Conservation (phyloP, 441 rosid species). For the Erodium moschatum region DNA sequence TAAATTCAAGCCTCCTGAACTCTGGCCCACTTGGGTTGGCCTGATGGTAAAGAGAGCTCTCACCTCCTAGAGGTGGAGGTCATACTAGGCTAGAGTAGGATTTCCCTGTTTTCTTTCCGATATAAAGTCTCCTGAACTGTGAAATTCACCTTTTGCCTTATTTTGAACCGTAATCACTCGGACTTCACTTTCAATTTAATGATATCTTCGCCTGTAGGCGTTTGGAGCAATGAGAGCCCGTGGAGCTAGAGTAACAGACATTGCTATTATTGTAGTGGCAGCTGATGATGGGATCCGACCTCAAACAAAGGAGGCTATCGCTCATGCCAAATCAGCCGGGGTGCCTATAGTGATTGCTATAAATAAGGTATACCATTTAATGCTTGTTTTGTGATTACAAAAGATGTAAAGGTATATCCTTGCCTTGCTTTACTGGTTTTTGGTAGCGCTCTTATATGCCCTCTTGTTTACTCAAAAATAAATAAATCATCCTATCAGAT, state of each 20-base stretch:
- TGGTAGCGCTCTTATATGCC: not conserved
- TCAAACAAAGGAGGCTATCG: slow-evolving; percentile 94
- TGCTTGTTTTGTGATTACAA: slow-evolving; percentile 2
- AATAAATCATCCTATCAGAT: slow-evolving; percentile 36
- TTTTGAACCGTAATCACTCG: slow-evolving; percentile 15
- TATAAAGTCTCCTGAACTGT: slow-evolving; percentile 16
- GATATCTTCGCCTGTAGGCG: slow-evolving; percentile 51
- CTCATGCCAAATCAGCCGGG: slow-evolving; percentile 93
- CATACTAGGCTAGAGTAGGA: too few species aligned
- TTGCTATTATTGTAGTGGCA: slow-evolving; percentile 90
- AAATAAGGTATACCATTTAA: slow-evolving; percentile 51
- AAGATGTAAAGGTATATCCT: not conserved
- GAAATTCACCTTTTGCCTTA: not conserved
- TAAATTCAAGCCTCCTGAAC: too few species aligned
- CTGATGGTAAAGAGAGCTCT: too few species aligned
- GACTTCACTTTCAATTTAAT: slow-evolving; percentile 24
- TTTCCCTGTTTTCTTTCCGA: too few species aligned
- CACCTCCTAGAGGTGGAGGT: too few species aligned
- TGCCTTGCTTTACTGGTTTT: not conserved
- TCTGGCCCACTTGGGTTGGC: too few species aligned
- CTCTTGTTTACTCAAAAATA: not conserved
- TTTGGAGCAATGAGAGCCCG: slow-evolving; percentile 99
- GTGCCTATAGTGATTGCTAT: slow-evolving; percentile 88
- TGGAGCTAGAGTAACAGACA: slow-evolving; percentile 93
- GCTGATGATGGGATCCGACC: slow-evolving; percentile 99